phyloP scores from a whole-genome alignment of 2,329 filamentous ascomycete genomes.

The Aspergillaceae sp. region DNA sequence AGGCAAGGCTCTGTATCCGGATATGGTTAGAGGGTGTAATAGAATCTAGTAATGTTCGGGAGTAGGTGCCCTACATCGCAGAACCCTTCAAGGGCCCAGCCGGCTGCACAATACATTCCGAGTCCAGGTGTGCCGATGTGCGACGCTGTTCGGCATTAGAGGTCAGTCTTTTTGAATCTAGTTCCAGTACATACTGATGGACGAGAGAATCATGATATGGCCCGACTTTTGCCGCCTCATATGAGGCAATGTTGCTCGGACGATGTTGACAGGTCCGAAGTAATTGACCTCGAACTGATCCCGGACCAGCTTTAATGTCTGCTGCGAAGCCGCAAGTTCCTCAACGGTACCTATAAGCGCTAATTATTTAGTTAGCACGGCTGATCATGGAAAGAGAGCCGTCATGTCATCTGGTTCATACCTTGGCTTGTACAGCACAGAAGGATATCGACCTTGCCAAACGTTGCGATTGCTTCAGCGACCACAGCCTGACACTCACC shows the following conservation, averaged over 20 bases:
- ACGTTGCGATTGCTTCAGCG: slow-evolving; percentile 74
- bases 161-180: neutral
- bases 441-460: slow-evolving; percentile 81
- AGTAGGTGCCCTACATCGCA: slow-evolving; percentile 56
- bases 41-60: neutral
- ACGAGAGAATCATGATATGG: slow-evolving; percentile 82
- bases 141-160: slow-evolving; percentile 46
- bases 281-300: slow-evolving; percentile 94
- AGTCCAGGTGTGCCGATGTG: slow-evolving; percentile 90
- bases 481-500: slow-evolving; percentile 75
- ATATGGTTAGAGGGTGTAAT: too few species aligned
- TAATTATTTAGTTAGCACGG: slow-evolving; percentile 22
- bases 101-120: slow-evolving; percentile 82
- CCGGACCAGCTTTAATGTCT: slow-evolving; percentile 68
- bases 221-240: slow-evolving; percentile 74
- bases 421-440: slow-evolving; percentile 84
- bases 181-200: slow-evolving; percentile 50
- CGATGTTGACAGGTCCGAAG: slow-evolving; percentile 92
- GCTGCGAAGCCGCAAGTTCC: slow-evolving; percentile 66
- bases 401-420: slow-evolving; percentile 27
- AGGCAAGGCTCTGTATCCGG: slow-evolving; percentile 59
- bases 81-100: slow-evolving; percentile 92
- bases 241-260: slow-evolving; percentile 74
- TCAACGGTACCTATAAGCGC: slow-evolving; percentile 86
- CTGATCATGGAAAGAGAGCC: slow-evolving; percentile 5